Evolutionary conservation across 2,329 filamentous ascomycete genomes (phyloP).

Genomic region (Phialophora tarda): DNA sequence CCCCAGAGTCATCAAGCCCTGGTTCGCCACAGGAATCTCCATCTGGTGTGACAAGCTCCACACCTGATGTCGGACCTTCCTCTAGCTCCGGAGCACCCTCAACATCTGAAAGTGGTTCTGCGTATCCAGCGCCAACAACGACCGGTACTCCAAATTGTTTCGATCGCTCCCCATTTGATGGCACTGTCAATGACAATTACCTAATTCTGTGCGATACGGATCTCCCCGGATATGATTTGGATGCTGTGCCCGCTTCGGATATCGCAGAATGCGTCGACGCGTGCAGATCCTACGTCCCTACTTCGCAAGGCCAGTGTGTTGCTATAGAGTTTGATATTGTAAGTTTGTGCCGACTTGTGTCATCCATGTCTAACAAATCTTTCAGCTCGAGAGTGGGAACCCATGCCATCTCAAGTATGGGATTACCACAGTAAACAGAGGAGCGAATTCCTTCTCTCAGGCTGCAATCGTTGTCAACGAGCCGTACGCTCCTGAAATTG

Average conservation of each 20-base stretch:
- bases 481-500: slow-evolving; percentile 29
- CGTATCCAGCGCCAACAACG: slow-evolving; percentile 28
- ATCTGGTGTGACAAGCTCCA: neutral
- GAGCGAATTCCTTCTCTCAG: slow-evolving; percentile 29
- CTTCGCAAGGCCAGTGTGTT: slow-evolving; percentile 26
- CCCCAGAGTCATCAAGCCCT: neutral
- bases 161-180: slow-evolving; percentile 32
- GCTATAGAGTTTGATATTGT: slow-evolving; percentile 34
- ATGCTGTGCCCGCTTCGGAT: slow-evolving; percentile 23
- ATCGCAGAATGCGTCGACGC: slow-evolving; percentile 32
- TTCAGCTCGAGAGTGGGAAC: slow-evolving; percentile 24
- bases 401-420: slow-evolving; percentile 32
- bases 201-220: slow-evolving; percentile 34
- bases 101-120: slow-evolving; percentile 1
- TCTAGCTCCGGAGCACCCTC: slow-evolving; percentile 9
- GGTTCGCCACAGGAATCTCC: neutral
- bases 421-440: slow-evolving; percentile 25
- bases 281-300: slow-evolving; percentile 28
- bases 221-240: slow-evolving; percentile 29
- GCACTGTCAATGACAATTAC: slow-evolving; percentile 32
- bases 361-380: neutral
- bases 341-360: slow-evolving; percentile 1
- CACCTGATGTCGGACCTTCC: neutral
- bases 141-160: slow-evolving; percentile 33
- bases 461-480: slow-evolving; percentile 32